These are phyloP conservation scores for Ambrosiella xylebori DNA, from an alignment of 2,329 filamentous ascomycete species.

Conservation along the genomic window DNA sequence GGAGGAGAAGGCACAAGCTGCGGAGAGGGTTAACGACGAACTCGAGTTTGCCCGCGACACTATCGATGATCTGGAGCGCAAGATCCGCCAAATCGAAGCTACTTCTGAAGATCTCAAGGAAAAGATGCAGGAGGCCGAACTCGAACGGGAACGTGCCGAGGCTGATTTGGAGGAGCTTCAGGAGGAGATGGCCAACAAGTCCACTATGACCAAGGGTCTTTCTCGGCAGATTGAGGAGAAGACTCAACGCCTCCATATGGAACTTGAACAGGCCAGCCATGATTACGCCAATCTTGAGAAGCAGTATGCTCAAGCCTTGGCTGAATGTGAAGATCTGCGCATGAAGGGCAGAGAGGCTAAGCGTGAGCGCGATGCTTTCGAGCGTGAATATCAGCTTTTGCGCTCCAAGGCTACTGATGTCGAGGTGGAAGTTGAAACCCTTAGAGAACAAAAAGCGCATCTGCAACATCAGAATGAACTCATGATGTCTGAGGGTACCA, in stretches of 20 bases:
- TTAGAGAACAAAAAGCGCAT: slow-evolving; percentile 48
- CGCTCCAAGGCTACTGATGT: slow-evolving; percentile 29
- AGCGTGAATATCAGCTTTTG: slow-evolving; percentile 21
- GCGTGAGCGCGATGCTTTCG: slow-evolving; percentile 26
- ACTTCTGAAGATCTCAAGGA: slow-evolving; percentile 38
- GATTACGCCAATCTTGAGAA: slow-evolving; percentile 36
- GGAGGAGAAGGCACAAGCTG: slow-evolving; percentile 30
- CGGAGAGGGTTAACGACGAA: slow-evolving; percentile 25
- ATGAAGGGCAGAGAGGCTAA: slow-evolving; percentile 27
- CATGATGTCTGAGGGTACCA: slow-evolving; percentile 45
- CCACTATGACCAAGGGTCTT: slow-evolving; percentile 55
- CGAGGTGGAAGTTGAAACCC: slow-evolving; percentile 39
- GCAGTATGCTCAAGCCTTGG: slow-evolving; percentile 28
- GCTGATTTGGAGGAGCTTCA: slow-evolving; percentile 48
- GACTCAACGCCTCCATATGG: slow-evolving; percentile 45
- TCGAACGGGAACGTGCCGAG: slow-evolving; percentile 40
- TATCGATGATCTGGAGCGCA: slow-evolving; percentile 40
- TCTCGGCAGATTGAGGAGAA: slow-evolving; percentile 62
- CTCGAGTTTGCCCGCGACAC: slow-evolving; percentile 39
- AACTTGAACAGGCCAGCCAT: slow-evolving; percentile 37
- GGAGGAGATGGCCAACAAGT: slow-evolving; percentile 65
- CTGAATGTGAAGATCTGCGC: slow-evolving; percentile 29
- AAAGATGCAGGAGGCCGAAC: slow-evolving; percentile 34
- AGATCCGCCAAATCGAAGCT: slow-evolving; percentile 34
- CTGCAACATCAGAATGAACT: slow-evolving; percentile 53